A percentile compares a stretch with the other conserved stretches of the same genome.
phyloP scores from a whole-genome alignment of 1,284 basidiomycete species.

The Kwoniella shivajii region DNA sequence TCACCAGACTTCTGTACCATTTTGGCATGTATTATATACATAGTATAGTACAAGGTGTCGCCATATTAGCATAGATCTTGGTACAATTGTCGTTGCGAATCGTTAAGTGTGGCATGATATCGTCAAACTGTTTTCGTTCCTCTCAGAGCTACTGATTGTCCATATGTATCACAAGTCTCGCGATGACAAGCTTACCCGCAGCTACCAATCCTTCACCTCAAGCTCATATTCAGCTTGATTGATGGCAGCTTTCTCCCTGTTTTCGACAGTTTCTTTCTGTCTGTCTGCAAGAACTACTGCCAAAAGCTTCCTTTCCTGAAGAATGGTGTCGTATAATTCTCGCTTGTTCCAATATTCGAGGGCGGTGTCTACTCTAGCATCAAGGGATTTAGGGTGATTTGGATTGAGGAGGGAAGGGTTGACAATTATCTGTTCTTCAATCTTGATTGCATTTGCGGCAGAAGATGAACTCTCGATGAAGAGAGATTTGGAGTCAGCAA shows the following conservation, averaged over 20 bases:
- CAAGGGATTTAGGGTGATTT: constrained; percentile 18
- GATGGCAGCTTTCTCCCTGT: constrained; percentile 1
- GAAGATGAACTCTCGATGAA: too few relatives aligned
- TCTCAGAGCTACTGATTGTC: not conserved
- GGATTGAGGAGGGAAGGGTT: not conserved
- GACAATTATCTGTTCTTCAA: not conserved
- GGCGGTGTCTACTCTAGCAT: constrained; percentile 9
- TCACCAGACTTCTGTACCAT: too few relatives aligned
- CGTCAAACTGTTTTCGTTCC: too few relatives aligned
- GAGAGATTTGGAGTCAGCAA: not conserved
- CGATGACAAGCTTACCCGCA: too few relatives aligned
- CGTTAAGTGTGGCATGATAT: too few relatives aligned
- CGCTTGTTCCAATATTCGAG: constrained; percentile 29
- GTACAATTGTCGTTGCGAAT: too few relatives aligned
- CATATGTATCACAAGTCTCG: too few relatives aligned
- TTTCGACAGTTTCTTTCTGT: constrained; percentile 9
- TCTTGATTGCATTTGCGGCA: not conserved
- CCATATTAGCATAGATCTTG: too few relatives aligned
- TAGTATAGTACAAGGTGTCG: too few relatives aligned
- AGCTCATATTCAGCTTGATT: not conserved
- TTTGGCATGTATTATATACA: too few relatives aligned
- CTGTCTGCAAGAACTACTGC: constrained; percentile 17
- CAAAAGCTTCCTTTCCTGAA: constrained; percentile 16
- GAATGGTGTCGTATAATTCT: constrained; percentile 16
- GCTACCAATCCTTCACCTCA: constrained; percentile 1